Percentiles rank a stretch among this genome's conserved stretches.
phyloP scores from a whole-genome alignment of 176 grass and related monocot genomes.

The Musa troglodytarum region DNA sequence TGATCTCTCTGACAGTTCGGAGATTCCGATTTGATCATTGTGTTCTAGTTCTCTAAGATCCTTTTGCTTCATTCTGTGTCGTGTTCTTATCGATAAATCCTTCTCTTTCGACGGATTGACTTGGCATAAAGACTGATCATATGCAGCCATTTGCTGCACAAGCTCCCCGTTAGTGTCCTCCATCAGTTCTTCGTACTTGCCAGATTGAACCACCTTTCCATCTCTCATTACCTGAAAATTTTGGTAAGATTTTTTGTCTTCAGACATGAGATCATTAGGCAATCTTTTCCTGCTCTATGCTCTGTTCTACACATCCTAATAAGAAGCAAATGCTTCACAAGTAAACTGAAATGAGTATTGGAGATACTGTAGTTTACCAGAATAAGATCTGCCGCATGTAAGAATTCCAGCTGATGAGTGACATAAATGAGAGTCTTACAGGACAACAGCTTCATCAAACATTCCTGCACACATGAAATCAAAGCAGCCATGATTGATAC shows the following conservation, averaged over 20 bases:
- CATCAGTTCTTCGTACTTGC: constrained; percentile 72
- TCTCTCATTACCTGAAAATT: constrained; percentile 60
- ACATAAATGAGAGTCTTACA: constrained; percentile 74
- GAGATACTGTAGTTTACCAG: constrained; percentile 38
- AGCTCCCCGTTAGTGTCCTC: constrained; percentile 43
- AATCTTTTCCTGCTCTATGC: background rate
- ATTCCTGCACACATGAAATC: constrained; percentile 44
- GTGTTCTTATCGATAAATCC: constrained; percentile 22
- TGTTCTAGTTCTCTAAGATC: constrained; percentile 39
- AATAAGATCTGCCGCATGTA: constrained; percentile 62
- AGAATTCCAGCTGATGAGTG: constrained; percentile 86
- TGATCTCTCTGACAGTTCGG: constrained; percentile 23
- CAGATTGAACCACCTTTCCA: constrained; percentile 74
- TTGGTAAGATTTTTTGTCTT: background rate
- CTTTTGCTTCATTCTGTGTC: constrained; percentile 25
- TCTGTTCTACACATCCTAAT: background rate
- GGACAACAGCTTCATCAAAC: constrained; percentile 49
- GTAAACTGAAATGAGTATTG: background rate
- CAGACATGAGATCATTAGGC: too few species aligned
- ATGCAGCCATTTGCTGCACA: constrained; percentile 53
- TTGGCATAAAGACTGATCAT: constrained; percentile 58
- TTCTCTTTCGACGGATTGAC: constrained; percentile 40
- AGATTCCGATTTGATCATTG: constrained; percentile 19
- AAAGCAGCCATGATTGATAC: too few species aligned
- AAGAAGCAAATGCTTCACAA: too few species aligned